Conservation (phyloP, 352 stramenopile species). For the Saprolegnia diclina region DNA sequence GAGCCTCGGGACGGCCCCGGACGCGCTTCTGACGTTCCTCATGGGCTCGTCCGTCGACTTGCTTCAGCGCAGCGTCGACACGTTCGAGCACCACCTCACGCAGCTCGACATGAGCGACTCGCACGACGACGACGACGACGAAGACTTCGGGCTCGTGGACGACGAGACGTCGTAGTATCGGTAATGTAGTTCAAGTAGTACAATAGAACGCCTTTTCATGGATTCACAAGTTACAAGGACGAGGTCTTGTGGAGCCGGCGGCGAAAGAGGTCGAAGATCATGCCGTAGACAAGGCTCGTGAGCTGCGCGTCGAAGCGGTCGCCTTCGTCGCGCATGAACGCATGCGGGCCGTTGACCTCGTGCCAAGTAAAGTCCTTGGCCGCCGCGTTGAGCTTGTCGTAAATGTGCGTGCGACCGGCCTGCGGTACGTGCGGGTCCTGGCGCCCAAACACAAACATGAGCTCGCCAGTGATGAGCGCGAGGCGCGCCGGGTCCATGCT, state of each 20-base stretch:
- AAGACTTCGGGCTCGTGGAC: not conserved
- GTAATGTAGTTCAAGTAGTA: not conserved
- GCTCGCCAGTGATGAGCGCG: constrained; percentile 7
- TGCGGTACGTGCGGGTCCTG: constrained; percentile 24
- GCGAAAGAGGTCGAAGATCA: constrained; percentile 13
- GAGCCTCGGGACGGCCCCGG: constrained; percentile 20
- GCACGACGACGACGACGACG: constrained; percentile 6
- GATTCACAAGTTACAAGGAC: constrained; percentile 6
- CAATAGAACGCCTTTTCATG: not conserved
- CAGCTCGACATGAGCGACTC: not conserved
- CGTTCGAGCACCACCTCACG: constrained; percentile 12
- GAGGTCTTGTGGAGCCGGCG: constrained; percentile 1
- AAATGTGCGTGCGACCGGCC: constrained; percentile 17
- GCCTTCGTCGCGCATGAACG: constrained; percentile 25
- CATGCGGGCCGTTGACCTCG: constrained; percentile 20
- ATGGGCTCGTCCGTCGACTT: constrained; percentile 67
- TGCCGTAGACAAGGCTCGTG: not conserved
- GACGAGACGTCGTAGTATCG: not conserved
- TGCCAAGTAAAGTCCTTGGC: constrained; percentile 18
- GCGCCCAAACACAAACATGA: constrained; percentile 25
- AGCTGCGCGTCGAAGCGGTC: constrained; percentile 7
- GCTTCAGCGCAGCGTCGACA: constrained; percentile 39
- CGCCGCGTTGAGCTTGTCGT: constrained; percentile 13
- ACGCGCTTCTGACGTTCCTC: constrained; percentile 64
- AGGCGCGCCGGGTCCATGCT: constrained; percentile 2